phyloP scores from a whole-genome alignment of 2,329 filamentous ascomycete genomes.

The Trichoderma semiorbis region DNA sequence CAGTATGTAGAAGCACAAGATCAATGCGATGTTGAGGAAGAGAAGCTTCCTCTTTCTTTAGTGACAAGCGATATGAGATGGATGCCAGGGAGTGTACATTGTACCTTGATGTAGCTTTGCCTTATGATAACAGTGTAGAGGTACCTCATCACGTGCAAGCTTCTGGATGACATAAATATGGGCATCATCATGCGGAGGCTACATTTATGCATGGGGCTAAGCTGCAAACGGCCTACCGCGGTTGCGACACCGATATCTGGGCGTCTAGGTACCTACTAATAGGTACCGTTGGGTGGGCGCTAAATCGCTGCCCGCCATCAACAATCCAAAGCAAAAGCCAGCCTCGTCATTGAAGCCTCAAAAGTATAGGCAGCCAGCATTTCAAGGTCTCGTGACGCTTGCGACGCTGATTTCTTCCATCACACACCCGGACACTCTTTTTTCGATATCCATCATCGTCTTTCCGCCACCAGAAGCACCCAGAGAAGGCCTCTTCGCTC shows the following conservation, averaged over 20 bases:
- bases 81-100: neutral
- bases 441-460: neutral
- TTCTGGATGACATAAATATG: neutral
- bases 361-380: neutral
- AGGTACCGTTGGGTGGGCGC: slow-evolving; percentile 3
- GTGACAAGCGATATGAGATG: neutral
- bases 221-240: slow-evolving; percentile 22
- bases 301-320: slow-evolving; percentile 13
- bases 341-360: slow-evolving; percentile 16
- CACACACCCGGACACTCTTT: neutral
- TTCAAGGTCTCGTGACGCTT: slow-evolving; percentile 14
- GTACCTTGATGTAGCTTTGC: neutral
- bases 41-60: neutral
- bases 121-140: too few species aligned
- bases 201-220: slow-evolving; percentile 30
- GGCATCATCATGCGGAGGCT: slow-evolving; percentile 7
- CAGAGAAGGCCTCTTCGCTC: slow-evolving; percentile 1
- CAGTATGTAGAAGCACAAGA: neutral
- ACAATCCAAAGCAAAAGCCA: slow-evolving; percentile 9
- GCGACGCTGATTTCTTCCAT: neutral
- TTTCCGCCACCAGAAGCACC: neutral
- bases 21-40: neutral
- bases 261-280: slow-evolving; percentile 1
- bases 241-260: slow-evolving; percentile 28
- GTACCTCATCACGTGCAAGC: slow-evolving; percentile 13